These are phyloP conservation scores for Torulaspora maleeae DNA, from an alignment of 805 yeast genomes.

Conservation along the genomic window DNA sequence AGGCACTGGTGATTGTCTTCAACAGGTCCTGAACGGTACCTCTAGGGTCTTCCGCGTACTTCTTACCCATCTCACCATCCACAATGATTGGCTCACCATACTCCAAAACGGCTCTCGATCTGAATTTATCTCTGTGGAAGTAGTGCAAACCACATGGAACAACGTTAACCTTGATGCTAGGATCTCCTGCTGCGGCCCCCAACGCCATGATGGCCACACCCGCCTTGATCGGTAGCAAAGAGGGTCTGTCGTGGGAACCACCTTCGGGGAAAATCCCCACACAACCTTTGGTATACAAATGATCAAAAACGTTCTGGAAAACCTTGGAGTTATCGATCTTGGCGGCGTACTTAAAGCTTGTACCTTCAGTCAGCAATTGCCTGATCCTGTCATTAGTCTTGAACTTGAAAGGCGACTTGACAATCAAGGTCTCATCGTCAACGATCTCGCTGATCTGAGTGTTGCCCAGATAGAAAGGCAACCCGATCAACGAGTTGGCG, in stretches of 20 bases:
- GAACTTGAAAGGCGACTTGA: constrained; percentile 65
- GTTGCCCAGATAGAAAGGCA: constrained; percentile 75
- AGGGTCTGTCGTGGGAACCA: constrained; percentile 93
- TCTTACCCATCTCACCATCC: constrained; percentile 51
- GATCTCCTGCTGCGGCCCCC: constrained; percentile 80
- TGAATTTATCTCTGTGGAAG: constrained; percentile 88
- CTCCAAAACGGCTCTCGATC: constrained; percentile 90
- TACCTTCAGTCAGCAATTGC: constrained; percentile 49
- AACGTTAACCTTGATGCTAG: constrained; percentile 69
- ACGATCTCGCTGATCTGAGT: constrained; percentile 61
- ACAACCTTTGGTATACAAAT: constrained; percentile 71
- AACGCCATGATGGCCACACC: constrained; percentile 98
- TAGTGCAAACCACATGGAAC: constrained; percentile 97
- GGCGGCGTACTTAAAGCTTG: constrained; percentile 67
- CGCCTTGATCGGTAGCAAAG: constrained; percentile 84
- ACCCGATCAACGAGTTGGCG: constrained; percentile 60
- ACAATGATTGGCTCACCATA: constrained; percentile 85
- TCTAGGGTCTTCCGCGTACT: constrained; percentile 62
- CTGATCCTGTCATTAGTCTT: constrained; percentile 42
- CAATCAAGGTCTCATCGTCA: constrained; percentile 64
- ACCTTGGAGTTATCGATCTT: constrained; percentile 80
- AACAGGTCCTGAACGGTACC: constrained; percentile 71
- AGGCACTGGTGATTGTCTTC: constrained; percentile 66
- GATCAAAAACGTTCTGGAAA: constrained; percentile 76
- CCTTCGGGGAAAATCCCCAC: constrained; percentile 96